Evolutionary conservation across 2,329 filamentous ascomycete species (phyloP).

Genomic region (Botrytis squamosa): DNA sequence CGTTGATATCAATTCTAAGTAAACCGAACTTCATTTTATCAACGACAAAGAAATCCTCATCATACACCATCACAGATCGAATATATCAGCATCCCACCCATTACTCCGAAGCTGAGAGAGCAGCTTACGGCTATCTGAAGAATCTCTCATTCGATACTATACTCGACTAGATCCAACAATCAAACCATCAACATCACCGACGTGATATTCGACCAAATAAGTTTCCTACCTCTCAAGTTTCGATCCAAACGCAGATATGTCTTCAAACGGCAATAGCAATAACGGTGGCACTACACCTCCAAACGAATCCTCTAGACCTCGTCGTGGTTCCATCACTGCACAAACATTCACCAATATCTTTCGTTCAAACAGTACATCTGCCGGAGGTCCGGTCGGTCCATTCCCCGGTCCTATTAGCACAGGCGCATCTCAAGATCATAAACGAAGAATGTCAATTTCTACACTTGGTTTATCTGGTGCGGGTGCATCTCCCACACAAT

Average conservation of each 20-base stretch:
- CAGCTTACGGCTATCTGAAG: slow-evolving; percentile 28
- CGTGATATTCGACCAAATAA: not conserved
- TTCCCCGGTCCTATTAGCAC: slow-evolving; percentile 51
- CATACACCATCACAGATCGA: not conserved
- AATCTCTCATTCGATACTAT: slow-evolving; percentile 26
- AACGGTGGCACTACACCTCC: slow-evolving; percentile 43
- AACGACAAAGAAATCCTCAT: slow-evolving; percentile 7
- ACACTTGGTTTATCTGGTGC: slow-evolving; percentile 73
- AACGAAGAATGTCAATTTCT: slow-evolving; percentile 70
- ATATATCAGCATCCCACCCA: not conserved
- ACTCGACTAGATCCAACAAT: not conserved
- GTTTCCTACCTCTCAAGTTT: not conserved
- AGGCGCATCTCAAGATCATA: slow-evolving; percentile 50
- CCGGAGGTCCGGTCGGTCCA: slow-evolving; percentile 45
- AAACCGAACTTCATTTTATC: not conserved
- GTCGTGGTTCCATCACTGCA: slow-evolving; percentile 48
- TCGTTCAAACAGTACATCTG: slow-evolving; percentile 49
- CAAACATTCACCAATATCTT: slow-evolving; percentile 50
- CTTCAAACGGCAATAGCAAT: slow-evolving; percentile 44
- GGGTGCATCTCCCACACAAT: slow-evolving; percentile 63
- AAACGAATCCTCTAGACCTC: slow-evolving; percentile 43
- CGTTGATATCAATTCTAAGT: not conserved
- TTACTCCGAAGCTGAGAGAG: slow-evolving; percentile 31
- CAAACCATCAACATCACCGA: not conserved
- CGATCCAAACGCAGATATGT: slow-evolving; percentile 41